phyloP scores from a whole-genome alignment of 1,284 basidiomycete genomes.

The Cutaneotrichosporon sp. region DNA sequence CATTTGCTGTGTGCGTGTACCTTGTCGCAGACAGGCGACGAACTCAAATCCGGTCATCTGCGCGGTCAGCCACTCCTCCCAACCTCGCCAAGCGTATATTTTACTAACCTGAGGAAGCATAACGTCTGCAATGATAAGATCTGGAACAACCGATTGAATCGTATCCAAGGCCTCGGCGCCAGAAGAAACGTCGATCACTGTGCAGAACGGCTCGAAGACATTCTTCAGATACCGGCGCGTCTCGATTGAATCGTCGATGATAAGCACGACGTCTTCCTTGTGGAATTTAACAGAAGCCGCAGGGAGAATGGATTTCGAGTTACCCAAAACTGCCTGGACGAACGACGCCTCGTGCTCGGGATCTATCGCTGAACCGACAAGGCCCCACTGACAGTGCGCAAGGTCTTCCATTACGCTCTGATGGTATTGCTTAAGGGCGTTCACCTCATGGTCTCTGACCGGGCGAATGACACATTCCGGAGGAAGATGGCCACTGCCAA shows the following conservation, averaged over 20 bases:
- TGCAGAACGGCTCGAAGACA: conserved; percentile 46
- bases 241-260: conserved; percentile 15
- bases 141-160: conserved; percentile 24
- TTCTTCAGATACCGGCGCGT: conserved; percentile 39
- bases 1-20: conserved; percentile 17
- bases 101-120: conserved; percentile 48
- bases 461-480: background rate
- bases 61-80: background rate
- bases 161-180: conserved; percentile 45
- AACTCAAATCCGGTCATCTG: conserved; percentile 38
- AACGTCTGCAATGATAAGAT: conserved; percentile 48
- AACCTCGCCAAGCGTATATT: no score
- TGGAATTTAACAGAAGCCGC: background rate
- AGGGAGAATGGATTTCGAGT: background rate
- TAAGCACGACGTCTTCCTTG: background rate
- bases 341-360: background rate
- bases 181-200: conserved; percentile 46
- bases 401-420: background rate
- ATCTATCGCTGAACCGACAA: background rate
- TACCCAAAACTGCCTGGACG: background rate
- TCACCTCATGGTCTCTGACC: background rate
- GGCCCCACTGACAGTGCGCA: background rate
- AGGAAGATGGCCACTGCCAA: background rate
- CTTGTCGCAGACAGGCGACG: conserved; percentile 22
- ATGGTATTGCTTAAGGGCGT: background rate